Base-by-base conservation (phyloP, 192 early-diverging fungal species). In the Backusella sp. region DNA sequence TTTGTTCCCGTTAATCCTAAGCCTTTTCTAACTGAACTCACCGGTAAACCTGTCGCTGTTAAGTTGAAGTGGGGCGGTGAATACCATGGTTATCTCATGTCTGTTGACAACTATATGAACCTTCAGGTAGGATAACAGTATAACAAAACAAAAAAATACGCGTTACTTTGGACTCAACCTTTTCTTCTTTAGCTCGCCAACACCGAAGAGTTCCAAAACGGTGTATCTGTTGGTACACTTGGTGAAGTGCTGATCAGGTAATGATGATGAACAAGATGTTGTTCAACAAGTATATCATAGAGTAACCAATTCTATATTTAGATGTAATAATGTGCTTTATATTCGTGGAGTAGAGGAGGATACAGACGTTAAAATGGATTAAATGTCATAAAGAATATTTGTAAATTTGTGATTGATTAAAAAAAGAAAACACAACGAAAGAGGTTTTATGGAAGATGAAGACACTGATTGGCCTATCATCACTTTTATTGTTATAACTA, bases 21-120 rank as follows among this genome's bases (percentile, higher is more conserved):
- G 84, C 98, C 98, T 11, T 99, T 97, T 82, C 89, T 99, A 39
- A 93, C 93, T 71, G 92, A 94, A 65, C 90, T 98, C 49, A 95
- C 95, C 56, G 96, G 97, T 44, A 95, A 97, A 82, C 88, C 96
- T 21, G 91, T 98, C 2, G 87, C 97, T 71, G 92, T 96, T 74
- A 94, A 94, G 85, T 85, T 99, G 80, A 99, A 99, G 87, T 99
- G 98, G 98, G 97, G 96, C 59, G 91, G 92, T 84, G 98, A 98
- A 78, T 99, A 99, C 91, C 96, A 96, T 79, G 98, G 96, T 6
- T 87, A 89, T 74, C 84, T 99, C 66, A 85, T 89, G 30, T 94
- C 96, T 12, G 92, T 96, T 7, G 97, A 99, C 85, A 92, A 92
- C 36, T 98, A 99, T 84, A 99, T 99, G 97, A 99, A 99, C 86